Conservation (phyloP, 768 basidiomycete genomes). For the Podaxis rugospora region DNA sequence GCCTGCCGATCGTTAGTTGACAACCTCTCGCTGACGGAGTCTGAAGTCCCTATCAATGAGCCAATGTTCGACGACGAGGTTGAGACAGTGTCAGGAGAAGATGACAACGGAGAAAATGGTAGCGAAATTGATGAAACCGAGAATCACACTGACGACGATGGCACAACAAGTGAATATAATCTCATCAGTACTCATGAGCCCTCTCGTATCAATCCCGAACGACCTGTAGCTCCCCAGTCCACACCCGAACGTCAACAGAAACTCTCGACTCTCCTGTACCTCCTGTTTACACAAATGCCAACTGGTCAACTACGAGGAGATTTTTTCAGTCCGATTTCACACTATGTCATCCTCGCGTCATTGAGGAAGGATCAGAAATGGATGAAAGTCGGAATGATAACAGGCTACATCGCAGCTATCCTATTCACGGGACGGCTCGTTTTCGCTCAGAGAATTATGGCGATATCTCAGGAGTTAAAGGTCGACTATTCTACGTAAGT, state of each 20-base stretch:
- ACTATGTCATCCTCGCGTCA: slow-evolving; percentile 10
- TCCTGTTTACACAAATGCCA: neutral
- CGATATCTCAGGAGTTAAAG: neutral
- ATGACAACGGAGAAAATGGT: no score
- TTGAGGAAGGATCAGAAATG: neutral
- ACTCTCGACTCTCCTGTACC: neutral
- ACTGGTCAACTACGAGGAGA: neutral
- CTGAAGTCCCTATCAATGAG: no score
- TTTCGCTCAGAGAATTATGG: slow-evolving; percentile 2
- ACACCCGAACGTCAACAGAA: no score
- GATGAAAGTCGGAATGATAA: slow-evolving; percentile 5
- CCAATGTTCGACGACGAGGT: no score
- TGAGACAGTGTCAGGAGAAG: no score
- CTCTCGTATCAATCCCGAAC: no score
- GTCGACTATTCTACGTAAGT: neutral
- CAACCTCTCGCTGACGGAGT: neutral
- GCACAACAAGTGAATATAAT: no score
- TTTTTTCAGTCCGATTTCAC: neutral
- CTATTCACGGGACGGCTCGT: slow-evolving; percentile 6
- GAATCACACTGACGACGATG: no score
- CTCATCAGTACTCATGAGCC: no score
- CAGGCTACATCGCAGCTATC: slow-evolving; percentile 11
- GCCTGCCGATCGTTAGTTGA: neutral
- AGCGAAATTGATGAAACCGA: no score
- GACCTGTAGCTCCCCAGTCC: no score